Base-by-base conservation (phyloP, 192 early-diverging fungal species). In the Blastocladiella britannica region DNA sequence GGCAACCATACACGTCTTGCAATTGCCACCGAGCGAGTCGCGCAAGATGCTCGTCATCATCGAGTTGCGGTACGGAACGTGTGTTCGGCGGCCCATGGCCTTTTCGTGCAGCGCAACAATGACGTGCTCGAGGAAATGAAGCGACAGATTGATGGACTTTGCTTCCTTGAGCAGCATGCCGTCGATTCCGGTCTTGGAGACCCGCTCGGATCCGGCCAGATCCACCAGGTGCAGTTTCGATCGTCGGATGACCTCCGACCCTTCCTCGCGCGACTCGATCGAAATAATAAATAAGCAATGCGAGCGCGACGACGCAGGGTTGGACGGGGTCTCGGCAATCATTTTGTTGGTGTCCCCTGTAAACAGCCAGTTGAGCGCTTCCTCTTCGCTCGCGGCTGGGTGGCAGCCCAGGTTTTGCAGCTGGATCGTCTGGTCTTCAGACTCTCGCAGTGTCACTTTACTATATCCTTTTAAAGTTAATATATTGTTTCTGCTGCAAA, bases 281-380 rank as follows among this genome's bases (percentile, higher is more conserved):
- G 57, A 58, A 7, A 81, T 63, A 22, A 81, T 81, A 53, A 81
- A 81, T 4, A 81, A 62, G 58, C 79, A 81, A 55, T 80, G 79
- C 60, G 68, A 71, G 29, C 79, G 67, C 0, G 77, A 80, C n/a
- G 76, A 79, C 15, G 73, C 64, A 4, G 76, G 76, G 56, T 81
- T 81, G 28, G 72, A 75, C 3, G 79, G 79, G 9, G 79, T 80
- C 59, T 81, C 79, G 25, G 79, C 76, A 71, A 81, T 81, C 68
- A 75, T 76, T 26, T 70, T 53, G 57, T 77, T 81, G 7, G 79
- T 81, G 58, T 81, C 79, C 3, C 79, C 79, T 4, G 80, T 61
- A 66, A 81, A 81, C 2, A 81, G 67, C 22, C 75, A 65, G 58
- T 81, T 79, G 25, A 81, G 56, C 4, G 79, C 79, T 58, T 76